Percentiles rank a stretch among this genome's conserved stretches.
Conservation (phyloP, 805 yeast genomes). For the Wickerhamomyces tratensis region DNA sequence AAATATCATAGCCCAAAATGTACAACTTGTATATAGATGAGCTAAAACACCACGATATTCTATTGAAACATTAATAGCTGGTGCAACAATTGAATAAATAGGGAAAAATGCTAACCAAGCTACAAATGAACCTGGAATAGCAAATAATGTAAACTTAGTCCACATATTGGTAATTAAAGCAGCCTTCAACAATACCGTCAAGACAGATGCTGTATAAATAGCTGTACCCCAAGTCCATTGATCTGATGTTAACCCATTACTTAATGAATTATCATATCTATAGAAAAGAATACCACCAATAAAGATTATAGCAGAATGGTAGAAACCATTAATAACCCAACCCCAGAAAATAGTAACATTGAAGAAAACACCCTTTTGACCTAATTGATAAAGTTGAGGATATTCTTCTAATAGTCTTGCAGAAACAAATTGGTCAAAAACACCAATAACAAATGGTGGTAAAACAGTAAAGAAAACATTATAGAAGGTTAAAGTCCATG, state of each 20-base stretch:
- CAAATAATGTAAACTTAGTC: slow-evolving; percentile 87
- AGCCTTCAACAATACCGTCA: slow-evolving; percentile 92
- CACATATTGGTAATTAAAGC: slow-evolving; percentile 86
- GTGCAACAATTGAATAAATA: slow-evolving; percentile 76
- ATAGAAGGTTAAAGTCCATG: slow-evolving; percentile 96
- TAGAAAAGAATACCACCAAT: slow-evolving; percentile 64
- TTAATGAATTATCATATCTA: slow-evolving; percentile 53
- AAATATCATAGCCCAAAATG: slow-evolving; percentile 77
- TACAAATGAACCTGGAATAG: slow-evolving; percentile 88
- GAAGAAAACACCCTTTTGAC: slow-evolving; percentile 82
- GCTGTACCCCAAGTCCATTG: slow-evolving; percentile 97
- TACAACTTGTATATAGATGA: slow-evolving; percentile 65
- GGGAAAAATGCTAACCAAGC: slow-evolving; percentile 87
- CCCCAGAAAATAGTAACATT: slow-evolving; percentile 93
- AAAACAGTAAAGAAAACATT: slow-evolving; percentile 89
- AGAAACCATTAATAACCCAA: slow-evolving; percentile 94
- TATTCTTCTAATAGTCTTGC: slow-evolving; percentile 84
- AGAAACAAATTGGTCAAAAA: slow-evolving; percentile 91
- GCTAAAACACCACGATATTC: slow-evolving; percentile 78
- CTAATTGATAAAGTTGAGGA: slow-evolving; percentile 86
- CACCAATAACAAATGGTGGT: slow-evolving; percentile 95
- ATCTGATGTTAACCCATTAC: slow-evolving; percentile 64
- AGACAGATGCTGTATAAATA: slow-evolving; percentile 73
- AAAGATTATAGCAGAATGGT: slow-evolving; percentile 81
- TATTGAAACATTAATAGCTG: slow-evolving; percentile 66